These are phyloP conservation scores for Ballota nigra DNA, from an alignment of 257 asterid species.

Conservation along the genomic window DNA sequence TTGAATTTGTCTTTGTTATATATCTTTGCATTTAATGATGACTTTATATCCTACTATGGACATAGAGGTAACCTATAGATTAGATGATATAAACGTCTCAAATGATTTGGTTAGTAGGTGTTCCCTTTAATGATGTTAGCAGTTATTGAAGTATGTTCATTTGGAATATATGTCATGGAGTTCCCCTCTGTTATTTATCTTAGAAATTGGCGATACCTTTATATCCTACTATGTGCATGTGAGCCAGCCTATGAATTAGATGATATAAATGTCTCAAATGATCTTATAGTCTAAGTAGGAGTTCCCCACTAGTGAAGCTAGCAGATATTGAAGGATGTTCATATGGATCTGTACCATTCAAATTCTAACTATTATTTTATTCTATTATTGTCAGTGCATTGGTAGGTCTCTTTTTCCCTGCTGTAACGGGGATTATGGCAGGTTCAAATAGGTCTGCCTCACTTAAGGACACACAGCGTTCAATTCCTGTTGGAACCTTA, in stretches of 20 bases:
- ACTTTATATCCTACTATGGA: background rate
- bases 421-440: constrained; percentile 99
- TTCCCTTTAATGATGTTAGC: constrained; percentile 12
- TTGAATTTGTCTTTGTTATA: background rate
- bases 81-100: constrained; percentile 17
- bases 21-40: constrained; percentile 12
- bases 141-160: constrained; percentile 8
- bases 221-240: background rate
- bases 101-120: constrained; percentile 20
- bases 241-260: constrained; percentile 10
- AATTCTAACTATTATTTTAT: constrained; percentile 39
- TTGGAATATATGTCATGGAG: constrained; percentile 19
- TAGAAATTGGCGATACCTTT: background rate
- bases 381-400: constrained; percentile 72
- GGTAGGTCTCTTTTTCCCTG: constrained; percentile 99
- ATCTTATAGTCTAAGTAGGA: constrained; percentile 21
- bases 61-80: background rate
- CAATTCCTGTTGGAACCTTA: constrained; percentile 93
- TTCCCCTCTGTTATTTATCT: constrained; percentile 7
- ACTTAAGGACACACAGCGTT: constrained; percentile 95
- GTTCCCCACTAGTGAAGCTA: constrained; percentile 2
- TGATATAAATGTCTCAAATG: constrained; percentile 12
- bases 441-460: constrained; percentile 99
- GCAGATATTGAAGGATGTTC: constrained; percentile 14
- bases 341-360: constrained; percentile 8